Percentiles rank a stretch among this genome's conserved stretches.
These are phyloP conservation scores for Cicer cuneatum DNA, from an alignment of 306 rosid genomes.

Conservation along the genomic window DNA sequence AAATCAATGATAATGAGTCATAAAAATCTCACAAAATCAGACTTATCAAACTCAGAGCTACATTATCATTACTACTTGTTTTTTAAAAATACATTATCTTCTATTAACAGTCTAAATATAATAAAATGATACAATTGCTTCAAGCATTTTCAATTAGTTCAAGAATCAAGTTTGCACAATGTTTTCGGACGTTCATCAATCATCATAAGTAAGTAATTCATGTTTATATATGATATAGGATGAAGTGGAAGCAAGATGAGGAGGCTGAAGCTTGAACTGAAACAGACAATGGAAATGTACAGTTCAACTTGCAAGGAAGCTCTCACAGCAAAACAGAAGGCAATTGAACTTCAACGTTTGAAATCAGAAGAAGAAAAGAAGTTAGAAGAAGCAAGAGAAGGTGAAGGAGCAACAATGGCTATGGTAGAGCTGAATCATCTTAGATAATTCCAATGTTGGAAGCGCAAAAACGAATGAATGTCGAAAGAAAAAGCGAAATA, in stretches of 20 bases:
- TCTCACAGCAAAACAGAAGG: constrained; percentile 66
- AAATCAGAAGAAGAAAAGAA: constrained; percentile 66
- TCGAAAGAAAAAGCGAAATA: constrained; percentile 49
- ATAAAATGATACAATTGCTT: too few relatives aligned
- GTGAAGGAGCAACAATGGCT: constrained; percentile 62
- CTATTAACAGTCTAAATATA: too few relatives aligned
- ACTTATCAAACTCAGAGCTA: too few relatives aligned
- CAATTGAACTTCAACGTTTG: constrained; percentile 73
- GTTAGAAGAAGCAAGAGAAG: constrained; percentile 55
- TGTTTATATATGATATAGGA: constrained; percentile 48
- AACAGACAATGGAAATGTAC: constrained; percentile 91
- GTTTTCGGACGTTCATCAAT: too few relatives aligned
- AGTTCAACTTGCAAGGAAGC: constrained; percentile 85
- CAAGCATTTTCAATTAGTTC: too few relatives aligned
- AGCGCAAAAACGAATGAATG: constrained; percentile 58
- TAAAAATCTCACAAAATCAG: too few relatives aligned
- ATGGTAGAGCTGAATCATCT: constrained; percentile 68
- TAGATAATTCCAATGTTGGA: constrained; percentile 59
- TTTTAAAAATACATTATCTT: too few relatives aligned
- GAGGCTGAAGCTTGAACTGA: constrained; percentile 79
- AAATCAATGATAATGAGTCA: too few relatives aligned
- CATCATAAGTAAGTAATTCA: too few relatives aligned
- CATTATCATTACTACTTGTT: too few relatives aligned
- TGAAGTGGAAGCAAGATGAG: constrained; percentile 81
- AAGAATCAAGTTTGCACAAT: too few relatives aligned